A percentile compares a stretch with the other conserved stretches of the same genome.
These are phyloP conservation scores for Blastobotrys petasosporus DNA, from an alignment of 1,139 yeast genomes.

Conservation along the genomic window DNA sequence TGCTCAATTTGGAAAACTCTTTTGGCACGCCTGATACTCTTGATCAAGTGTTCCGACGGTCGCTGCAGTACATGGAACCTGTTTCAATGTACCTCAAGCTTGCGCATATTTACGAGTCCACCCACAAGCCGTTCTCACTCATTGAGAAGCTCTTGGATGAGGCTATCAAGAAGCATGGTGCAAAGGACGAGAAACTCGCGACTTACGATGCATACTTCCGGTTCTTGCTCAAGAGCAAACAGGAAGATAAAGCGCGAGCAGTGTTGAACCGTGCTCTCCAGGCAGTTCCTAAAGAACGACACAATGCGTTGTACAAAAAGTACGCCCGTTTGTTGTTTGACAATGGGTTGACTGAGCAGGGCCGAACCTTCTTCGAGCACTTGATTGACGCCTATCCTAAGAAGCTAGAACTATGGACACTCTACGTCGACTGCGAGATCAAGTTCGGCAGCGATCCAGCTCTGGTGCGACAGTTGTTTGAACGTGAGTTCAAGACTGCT, in stretches of 20 bases:
- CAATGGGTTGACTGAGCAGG: slow-evolving; percentile 89
- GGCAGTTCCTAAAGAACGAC: slow-evolving; percentile 66
- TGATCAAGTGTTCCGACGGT: slow-evolving; percentile 71
- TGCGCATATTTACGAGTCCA: slow-evolving; percentile 65
- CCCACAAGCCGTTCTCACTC: slow-evolving; percentile 56
- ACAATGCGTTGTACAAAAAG: slow-evolving; percentile 74
- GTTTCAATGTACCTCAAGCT: slow-evolving; percentile 72
- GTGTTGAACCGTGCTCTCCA: slow-evolving; percentile 68
- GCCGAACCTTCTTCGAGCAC: slow-evolving; percentile 91
- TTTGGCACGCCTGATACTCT: slow-evolving; percentile 83
- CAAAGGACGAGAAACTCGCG: slow-evolving; percentile 32
- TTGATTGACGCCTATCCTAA: slow-evolving; percentile 84
- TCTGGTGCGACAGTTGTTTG: slow-evolving; percentile 65
- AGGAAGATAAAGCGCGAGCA: slow-evolving; percentile 57
- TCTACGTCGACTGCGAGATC: slow-evolving; percentile 88
- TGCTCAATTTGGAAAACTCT: slow-evolving; percentile 86
- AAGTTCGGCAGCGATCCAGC: slow-evolving; percentile 47
- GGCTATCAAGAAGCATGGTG: slow-evolving; percentile 77
- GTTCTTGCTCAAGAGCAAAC: slow-evolving; percentile 52
- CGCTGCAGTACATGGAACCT: slow-evolving; percentile 90
- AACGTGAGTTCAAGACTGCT: slow-evolving; percentile 57
- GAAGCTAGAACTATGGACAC: slow-evolving; percentile 91
- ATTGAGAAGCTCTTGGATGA: slow-evolving; percentile 64
- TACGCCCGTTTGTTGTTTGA: slow-evolving; percentile 84
- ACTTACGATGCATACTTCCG: slow-evolving; percentile 66